These are phyloP conservation scores for Dactylellina haptotyla DNA, from an alignment of 2,329 filamentous ascomycete species.

Conservation along the genomic window DNA sequence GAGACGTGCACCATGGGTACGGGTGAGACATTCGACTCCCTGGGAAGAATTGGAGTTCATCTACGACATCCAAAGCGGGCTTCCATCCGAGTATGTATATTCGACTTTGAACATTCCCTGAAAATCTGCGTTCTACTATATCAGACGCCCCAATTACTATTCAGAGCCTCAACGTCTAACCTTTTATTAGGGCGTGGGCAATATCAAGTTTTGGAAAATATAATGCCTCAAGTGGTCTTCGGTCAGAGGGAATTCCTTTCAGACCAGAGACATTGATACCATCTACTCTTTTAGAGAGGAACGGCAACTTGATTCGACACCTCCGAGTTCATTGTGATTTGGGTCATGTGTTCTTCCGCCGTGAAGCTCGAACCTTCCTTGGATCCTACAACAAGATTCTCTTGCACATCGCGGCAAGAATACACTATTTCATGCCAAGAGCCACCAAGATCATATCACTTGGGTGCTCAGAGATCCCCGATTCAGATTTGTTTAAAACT, in stretches of 20 bases:
- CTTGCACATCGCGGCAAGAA: not conserved
- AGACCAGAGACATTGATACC: not conserved
- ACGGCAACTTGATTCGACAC: not conserved
- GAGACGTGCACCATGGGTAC: not conserved
- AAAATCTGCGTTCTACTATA: no score
- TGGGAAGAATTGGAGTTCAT: slow-evolving; percentile 20
- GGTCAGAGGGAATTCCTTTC: not conserved
- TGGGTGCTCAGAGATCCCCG: no score
- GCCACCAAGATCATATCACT: slow-evolving; percentile 6
- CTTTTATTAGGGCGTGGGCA: no score
- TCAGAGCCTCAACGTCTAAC: no score
- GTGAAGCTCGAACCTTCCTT: no score
- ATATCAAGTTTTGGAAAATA: not conserved
- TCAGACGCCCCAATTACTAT: no score
- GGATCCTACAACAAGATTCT: not conserved
- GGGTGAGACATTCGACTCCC: slow-evolving; percentile 5
- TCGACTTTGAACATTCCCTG: no score
- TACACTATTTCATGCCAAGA: not conserved
- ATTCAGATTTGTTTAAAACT: no score
- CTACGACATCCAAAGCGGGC: not conserved
- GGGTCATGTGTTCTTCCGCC: not conserved
- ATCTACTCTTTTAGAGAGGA: not conserved
- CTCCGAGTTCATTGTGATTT: slow-evolving; percentile 4
- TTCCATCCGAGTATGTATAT: no score
- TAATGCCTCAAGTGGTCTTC: not conserved